Evolutionary conservation across 83 land plant genomes (phyloP), one percentile per base, ranked within the genome.

Genomic region (Isoetes engelmannii): DNA sequence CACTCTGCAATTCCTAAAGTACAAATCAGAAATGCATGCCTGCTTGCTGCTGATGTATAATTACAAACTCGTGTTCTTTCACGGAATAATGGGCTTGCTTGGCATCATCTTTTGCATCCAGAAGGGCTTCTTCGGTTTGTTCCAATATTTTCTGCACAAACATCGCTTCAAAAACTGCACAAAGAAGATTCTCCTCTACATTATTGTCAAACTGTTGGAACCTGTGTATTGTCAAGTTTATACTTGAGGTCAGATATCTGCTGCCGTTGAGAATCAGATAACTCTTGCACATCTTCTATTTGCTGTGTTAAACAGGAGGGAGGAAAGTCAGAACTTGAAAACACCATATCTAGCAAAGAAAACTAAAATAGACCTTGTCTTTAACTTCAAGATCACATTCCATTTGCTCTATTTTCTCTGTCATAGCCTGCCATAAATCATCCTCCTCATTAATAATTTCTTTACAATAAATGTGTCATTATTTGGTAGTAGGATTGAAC

Each of bases 381-480:
- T 83, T 69, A 7, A 58, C 76, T 73, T 88, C 96, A 18, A 84
- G 7, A 6, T 70, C 44, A 41, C 58, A 69, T 44, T 77, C 82
- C 87, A 91, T 82, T 61, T 81, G 92, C 50, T 91, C 97, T 69
- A 91, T 86, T 53, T 78, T 88, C 28, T 91, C 97, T 48, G 88
- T 77, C 97, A 88, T 91, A 6, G 86, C 86, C 97, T 91, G 56
- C 43, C 48, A 15, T n/a, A 51, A 72, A 49, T 20, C 66, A 54
- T 7, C 6, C 7, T 17, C 44, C 6, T 37, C 8, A 37, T 6
- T 37, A 59, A 18, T 6, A 59, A 59, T 9, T 18, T 7, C 17
- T 6, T 59, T 59, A 59, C 7, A 59, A 59, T 6, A 59, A 59
- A 6, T 6, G 18, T 9, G 18, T 8, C 7, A 19, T 19, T 19